These are phyloP conservation scores for Rhodotorula diobovata DNA, from an alignment of 768 basidiomycete species.

Conservation along the genomic window DNA sequence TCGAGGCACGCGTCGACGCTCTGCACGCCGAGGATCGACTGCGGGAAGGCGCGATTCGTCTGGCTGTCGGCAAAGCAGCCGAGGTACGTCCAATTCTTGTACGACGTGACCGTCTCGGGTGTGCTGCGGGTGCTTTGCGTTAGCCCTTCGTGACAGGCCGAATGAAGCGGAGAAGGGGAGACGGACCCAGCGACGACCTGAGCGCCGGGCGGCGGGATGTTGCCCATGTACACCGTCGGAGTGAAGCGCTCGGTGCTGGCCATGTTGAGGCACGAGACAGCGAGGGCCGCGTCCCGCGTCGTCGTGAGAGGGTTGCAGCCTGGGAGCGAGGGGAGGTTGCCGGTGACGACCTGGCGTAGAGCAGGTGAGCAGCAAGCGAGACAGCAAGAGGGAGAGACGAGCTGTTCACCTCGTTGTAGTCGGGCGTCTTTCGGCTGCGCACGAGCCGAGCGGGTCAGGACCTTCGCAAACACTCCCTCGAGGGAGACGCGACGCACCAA, in stretches of 20 bases:
- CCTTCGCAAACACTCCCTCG: too few relatives aligned
- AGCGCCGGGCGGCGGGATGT: slow-evolving; percentile 3
- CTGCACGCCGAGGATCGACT: neutral
- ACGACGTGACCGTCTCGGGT: slow-evolving; percentile 1
- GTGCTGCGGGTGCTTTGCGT: slow-evolving; percentile 3
- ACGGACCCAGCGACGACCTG: slow-evolving; percentile 13
- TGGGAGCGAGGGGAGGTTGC: slow-evolving; percentile 4
- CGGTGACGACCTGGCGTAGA: neutral
- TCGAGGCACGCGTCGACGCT: slow-evolving; percentile 13
- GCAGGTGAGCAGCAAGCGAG: neutral
- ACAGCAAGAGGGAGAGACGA: neutral
- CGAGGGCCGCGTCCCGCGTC: neutral
- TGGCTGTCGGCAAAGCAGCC: slow-evolving; percentile 14
- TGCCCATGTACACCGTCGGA: neutral
- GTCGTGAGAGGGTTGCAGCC: slow-evolving; percentile 23
- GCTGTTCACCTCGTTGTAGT: neutral
- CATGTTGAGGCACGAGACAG: neutral
- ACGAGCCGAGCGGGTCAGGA: too few relatives aligned
- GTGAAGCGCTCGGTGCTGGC: neutral
- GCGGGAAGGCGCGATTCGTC: neutral
- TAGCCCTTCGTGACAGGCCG: neutral
- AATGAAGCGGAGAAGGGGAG: neutral
- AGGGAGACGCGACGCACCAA: neutral
- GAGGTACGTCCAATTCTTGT: slow-evolving; percentile 3
- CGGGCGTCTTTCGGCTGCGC: slow-evolving; percentile 3